phyloP scores from a whole-genome alignment of 805 yeast species.

The Sporopachydermia quercuum region DNA sequence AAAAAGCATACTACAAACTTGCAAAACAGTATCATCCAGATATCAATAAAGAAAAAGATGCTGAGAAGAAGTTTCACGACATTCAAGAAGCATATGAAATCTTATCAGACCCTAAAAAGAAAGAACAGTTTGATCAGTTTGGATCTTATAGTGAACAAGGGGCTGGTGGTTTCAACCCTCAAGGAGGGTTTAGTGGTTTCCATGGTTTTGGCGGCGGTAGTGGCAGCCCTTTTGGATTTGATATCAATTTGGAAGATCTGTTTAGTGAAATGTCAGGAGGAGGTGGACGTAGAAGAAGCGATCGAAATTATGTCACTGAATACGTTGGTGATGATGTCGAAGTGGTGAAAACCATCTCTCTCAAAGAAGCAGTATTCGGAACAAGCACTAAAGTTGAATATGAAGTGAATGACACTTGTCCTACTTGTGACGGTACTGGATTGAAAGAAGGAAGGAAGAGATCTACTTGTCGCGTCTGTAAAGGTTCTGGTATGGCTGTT shows the following conservation, averaged over 20 bases:
- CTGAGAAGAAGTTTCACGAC: slow-evolving; percentile 82
- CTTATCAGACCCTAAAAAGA: slow-evolving; percentile 60
- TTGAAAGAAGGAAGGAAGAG: slow-evolving; percentile 62
- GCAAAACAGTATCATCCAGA: slow-evolving; percentile 96
- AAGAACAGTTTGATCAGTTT: slow-evolving; percentile 80
- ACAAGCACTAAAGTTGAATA: slow-evolving; percentile 50
- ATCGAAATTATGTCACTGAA: slow-evolving; percentile 46
- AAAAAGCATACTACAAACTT: slow-evolving; percentile 83
- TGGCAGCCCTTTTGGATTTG: slow-evolving; percentile 30
- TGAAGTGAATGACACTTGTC: slow-evolving; percentile 62
- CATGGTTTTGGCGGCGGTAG: slow-evolving; percentile 30
- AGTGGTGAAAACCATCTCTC: slow-evolving; percentile 53
- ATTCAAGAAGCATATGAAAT: slow-evolving; percentile 92
- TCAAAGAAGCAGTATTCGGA: slow-evolving; percentile 85
- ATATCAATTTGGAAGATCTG: slow-evolving; percentile 45
- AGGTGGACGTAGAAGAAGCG: slow-evolving; percentile 21
- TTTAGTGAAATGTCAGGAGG: slow-evolving; percentile 19
- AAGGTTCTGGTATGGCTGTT: slow-evolving; percentile 84
- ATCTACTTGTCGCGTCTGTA: slow-evolving; percentile 72
- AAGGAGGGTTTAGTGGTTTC: slow-evolving; percentile 40
- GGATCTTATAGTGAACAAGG: slow-evolving; percentile 77
- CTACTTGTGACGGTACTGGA: slow-evolving; percentile 75
- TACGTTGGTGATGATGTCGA: slow-evolving; percentile 85
- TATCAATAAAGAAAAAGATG: slow-evolving; percentile 79
- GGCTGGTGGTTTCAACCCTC: slow-evolving; percentile 31